Conservation (phyloP, 345 rosid species). For the Salix purpurea region DNA sequence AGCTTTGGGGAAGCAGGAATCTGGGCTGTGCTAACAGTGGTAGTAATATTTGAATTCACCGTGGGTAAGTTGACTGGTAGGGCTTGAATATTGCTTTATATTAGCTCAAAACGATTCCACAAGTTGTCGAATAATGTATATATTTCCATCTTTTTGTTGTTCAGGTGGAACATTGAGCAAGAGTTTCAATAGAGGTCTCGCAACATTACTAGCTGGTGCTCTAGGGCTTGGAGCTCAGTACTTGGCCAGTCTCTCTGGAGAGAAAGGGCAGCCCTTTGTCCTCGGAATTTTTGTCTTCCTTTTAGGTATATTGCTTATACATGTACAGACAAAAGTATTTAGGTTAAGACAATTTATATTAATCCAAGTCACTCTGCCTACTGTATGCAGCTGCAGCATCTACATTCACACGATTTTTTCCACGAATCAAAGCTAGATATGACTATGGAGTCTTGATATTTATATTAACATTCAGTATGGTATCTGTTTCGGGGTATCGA, state of each 20-base stretch:
- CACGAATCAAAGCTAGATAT: slow-evolving; percentile 36
- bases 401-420: slow-evolving; percentile 35
- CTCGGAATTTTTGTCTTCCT: slow-evolving; percentile 21
- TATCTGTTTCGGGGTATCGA: slow-evolving; percentile 25
- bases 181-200: slow-evolving; percentile 23
- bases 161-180: slow-evolving; percentile 28
- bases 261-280: slow-evolving; percentile 19
- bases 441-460: slow-evolving; percentile 38
- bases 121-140: background rate
- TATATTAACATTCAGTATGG: slow-evolving; percentile 34
- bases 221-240: slow-evolving; percentile 24
- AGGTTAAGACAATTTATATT: background rate
- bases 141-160: background rate
- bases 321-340: background rate
- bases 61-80: background rate
- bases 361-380: background rate
- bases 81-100: background rate
- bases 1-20: background rate
- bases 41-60: background rate
- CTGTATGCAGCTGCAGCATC: slow-evolving; percentile 25
- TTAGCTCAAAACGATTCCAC: background rate
- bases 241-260: slow-evolving; percentile 21
- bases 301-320: slow-evolving; percentile 6
- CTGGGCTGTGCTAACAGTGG: slow-evolving; percentile 1
- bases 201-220: slow-evolving; percentile 22